These are phyloP conservation scores for Bothriochloa decipiens DNA, from an alignment of 176 grass and related monocot species.

Conservation along the genomic window DNA sequence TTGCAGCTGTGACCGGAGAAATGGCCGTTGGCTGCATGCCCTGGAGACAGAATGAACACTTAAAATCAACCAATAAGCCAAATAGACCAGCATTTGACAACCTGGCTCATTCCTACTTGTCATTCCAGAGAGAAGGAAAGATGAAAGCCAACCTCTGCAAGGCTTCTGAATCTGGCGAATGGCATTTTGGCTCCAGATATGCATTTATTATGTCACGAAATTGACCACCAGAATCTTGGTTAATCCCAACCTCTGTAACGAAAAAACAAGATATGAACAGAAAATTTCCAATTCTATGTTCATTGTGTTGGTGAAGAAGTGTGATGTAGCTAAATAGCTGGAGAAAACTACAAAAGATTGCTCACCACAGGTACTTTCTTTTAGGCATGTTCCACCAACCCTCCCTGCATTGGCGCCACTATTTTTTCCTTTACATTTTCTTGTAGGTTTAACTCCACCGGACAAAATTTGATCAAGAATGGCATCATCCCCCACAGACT, in stretches of 20 bases:
- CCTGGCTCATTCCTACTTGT: not conserved
- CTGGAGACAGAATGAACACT: conserved; percentile 47
- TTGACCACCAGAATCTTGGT: conserved; percentile 46
- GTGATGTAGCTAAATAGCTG: conserved; percentile 20
- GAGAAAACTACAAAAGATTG: conserved; percentile 3
- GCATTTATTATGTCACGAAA: conserved; percentile 76
- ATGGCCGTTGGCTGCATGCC: conserved; percentile 58
- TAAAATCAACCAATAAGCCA: conserved; percentile 5
- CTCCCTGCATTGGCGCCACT: conserved; percentile 36
- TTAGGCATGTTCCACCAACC: conserved; percentile 47
- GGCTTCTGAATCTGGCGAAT: conserved; percentile 76
- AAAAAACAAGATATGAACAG: not conserved
- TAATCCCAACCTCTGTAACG: conserved; percentile 47
- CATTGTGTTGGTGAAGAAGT: not conserved
- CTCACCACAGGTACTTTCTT: conserved; percentile 48
- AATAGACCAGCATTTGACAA: not conserved
- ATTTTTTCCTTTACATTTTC: conserved; percentile 71
- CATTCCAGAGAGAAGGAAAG: not conserved
- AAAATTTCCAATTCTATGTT: not conserved
- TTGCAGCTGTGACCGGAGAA: conserved; percentile 68
- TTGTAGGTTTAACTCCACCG: conserved; percentile 63
- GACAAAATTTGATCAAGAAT: conserved; percentile 75
- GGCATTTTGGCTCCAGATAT: conserved; percentile 89
- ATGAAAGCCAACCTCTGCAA: conserved; percentile 55
- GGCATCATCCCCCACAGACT: conserved; percentile 74